Evolutionary conservation across 345 rosid species (phyloP), one percentile per base, ranked within the genome.

Genomic region (Rhodamnia rubescens): DNA sequence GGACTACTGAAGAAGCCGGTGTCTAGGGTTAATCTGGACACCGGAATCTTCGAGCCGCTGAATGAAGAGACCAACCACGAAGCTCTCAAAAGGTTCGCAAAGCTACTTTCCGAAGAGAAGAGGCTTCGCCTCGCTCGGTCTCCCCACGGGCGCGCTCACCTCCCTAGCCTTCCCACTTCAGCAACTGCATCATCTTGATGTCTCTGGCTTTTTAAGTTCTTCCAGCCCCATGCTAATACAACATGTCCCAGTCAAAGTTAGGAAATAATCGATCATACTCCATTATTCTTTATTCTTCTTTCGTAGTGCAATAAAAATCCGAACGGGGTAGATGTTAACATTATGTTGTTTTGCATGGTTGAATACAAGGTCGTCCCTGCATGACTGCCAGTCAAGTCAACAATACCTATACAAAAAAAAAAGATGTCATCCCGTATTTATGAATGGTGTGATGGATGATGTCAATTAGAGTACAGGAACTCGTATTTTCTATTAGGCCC

Each of bases 11-110:
- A 81, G 78, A 55, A 81, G 74, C 84, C 84, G 11, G 84, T 85
- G 8, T 85, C 87, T 18, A 85, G 87, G 84, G 80, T 29, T 21
- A 85, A 81, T 56, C 44, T 81, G 20, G 87, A 81, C 29, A 56
- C 22, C 13, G 84, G 84, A 80, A 44, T 54, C 56, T 82, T 85
- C 22, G 80, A 85, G 50, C 59, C 36, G 7, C 36, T 52, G 27
- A 42, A 81, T 47, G 44, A n/a, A 27, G 87, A 81, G 84, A 80
- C 87, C 15, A 55, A 85, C 16, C 44, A 81, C 47, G 56, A 81
- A 40, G 78, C 84, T 55, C 87, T 85, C 64, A 69, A 47, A 69
- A 75, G 86, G 86, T 85, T 85, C 12, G 83, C 83, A 22, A 85
- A 14, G 47, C 83, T 74, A 54, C 86, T 85, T 53, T 85, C 86